Base-by-base conservation (phyloP, 441 rosid genomes). In the Gossypium schwendimanii region DNA sequence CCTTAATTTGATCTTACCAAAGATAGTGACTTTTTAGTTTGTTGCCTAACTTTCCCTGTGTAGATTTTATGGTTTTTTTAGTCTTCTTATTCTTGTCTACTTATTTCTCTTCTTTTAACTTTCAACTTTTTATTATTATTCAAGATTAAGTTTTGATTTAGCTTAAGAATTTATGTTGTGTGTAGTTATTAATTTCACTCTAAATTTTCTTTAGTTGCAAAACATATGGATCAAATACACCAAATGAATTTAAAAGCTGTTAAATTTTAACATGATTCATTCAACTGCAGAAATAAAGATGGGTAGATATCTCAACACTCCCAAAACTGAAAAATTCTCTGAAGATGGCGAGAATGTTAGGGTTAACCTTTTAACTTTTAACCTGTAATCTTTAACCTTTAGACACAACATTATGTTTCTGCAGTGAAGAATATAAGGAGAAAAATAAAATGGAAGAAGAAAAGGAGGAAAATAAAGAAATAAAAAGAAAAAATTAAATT, bases 231-330 rank as follows among this genome's bases (percentile, higher is more conserved):
- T 45, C 20, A 6, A 14, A 14, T 45, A 23, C 24, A 7, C 2
- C 2, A 20, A 7, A 36, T 63, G 18, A 52, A 18, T 49, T 31
- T 7, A 44, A 12, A 44, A 64, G 8, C 69, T 64, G 54, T 0
- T 23, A 50, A 50, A 50, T 1, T 21, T 23, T 45, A 4, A 45
- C 23, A 5, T 6, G 44, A 24, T 1, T 59, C 45, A 64, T 75
- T 61, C 12, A 31, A 28, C 67, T 81, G 63, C 79, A 79, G 79
- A 65, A 75, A 68, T n/a, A 83, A 68, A 83, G 78, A 95, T 95
- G 99, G 99, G 99, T 24, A 83, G 89, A 79, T 95, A 95, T 63
- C 92, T 95, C 53, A 95, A 98, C 78, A 65, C 96, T 60, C 98
- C 99, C 0, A 95, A 93, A 78, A 93, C 96, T 11, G 99, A 95